These are phyloP conservation scores for Larix kaempferi DNA, from an alignment of 75 land plant genomes.

Conservation along the genomic window DNA sequence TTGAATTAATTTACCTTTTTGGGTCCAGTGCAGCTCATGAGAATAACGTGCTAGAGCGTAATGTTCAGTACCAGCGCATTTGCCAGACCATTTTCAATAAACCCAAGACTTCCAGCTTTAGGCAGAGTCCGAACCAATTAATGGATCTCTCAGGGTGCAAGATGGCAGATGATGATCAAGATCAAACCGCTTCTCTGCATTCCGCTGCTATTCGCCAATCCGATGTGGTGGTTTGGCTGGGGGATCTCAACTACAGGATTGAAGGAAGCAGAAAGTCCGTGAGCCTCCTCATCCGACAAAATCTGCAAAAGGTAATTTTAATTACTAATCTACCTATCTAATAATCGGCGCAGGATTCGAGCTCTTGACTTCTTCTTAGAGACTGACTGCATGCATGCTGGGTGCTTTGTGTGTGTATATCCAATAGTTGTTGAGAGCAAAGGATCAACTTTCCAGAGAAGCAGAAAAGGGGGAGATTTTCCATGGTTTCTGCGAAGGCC, in stretches of 20 bases:
- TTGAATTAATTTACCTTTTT: too few relatives aligned
- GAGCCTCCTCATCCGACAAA: slow-evolving; percentile 42
- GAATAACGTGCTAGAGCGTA: slow-evolving; percentile 62
- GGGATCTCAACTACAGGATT: slow-evolving; percentile 91
- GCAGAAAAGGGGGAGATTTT: slow-evolving; percentile 69
- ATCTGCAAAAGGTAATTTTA: slow-evolving; percentile 52
- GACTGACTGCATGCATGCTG: too few relatives aligned
- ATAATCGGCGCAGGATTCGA: too few relatives aligned
- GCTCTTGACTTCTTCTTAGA: too few relatives aligned
- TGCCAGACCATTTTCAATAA: slow-evolving; percentile 51
- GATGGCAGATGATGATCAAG: too few relatives aligned
- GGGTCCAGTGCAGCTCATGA: slow-evolving; percentile 62
- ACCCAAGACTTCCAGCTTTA: background rate
- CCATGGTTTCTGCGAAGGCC: slow-evolving; percentile 70
- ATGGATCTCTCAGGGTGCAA: background rate
- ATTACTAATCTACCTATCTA: too few relatives aligned
- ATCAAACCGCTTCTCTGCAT: too few relatives aligned
- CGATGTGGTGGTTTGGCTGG: slow-evolving; percentile 73
- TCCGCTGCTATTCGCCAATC: slow-evolving; percentile 20
- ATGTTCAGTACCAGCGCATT: slow-evolving; percentile 59
- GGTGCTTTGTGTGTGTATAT: too few relatives aligned
- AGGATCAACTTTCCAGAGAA: slow-evolving; percentile 71
- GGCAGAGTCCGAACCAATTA: background rate
- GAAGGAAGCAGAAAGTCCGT: slow-evolving; percentile 56
- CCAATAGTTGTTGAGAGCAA: slow-evolving; percentile 45